Percentiles rank a stretch among this genome's conserved stretches.
phyloP scores from a whole-genome alignment of 2,329 filamentous ascomycete genomes.

The Teratosphaeria nubilosa region DNA sequence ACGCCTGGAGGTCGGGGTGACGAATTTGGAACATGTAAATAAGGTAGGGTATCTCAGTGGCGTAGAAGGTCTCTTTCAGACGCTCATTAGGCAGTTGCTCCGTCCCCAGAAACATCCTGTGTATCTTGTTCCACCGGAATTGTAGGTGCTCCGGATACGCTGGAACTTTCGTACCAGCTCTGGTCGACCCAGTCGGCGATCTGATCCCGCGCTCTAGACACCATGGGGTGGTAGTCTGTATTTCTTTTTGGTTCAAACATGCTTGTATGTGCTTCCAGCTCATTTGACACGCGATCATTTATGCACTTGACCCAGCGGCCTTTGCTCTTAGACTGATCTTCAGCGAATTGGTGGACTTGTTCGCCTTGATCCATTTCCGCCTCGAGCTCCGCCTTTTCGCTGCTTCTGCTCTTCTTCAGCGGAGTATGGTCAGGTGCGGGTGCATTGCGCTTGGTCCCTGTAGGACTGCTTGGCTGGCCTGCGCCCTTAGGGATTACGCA shows the following conservation, averaged over 20 bases:
- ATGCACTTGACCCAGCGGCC: conserved; percentile 58
- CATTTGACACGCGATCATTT: conserved; percentile 71
- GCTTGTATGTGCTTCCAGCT: conserved; percentile 70
- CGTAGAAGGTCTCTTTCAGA: not conserved
- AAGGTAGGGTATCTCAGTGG: not conserved
- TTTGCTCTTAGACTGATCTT: conserved; percentile 24
- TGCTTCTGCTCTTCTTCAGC: conserved; percentile 13
- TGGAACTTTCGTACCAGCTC: conserved; percentile 14
- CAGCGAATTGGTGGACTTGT: conserved; percentile 24
- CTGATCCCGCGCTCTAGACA: conserved; percentile 54
- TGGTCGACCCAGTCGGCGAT: conserved; percentile 51
- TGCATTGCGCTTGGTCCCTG: conserved; percentile 15
- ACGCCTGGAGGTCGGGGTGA: not conserved
- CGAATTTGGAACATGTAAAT: not conserved
- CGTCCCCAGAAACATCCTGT: not conserved
- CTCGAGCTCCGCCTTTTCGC: conserved; percentile 16
- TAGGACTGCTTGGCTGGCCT: conserved; percentile 8
- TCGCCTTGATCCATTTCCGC: conserved; percentile 23
- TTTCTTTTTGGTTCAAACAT: conserved; percentile 67
- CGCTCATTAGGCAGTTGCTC: not conserved
- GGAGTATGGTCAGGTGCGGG: conserved; percentile 7
- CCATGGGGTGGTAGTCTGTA: conserved; percentile 59
- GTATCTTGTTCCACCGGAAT: not conserved
- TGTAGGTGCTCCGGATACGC: not conserved
- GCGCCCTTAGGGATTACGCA: conserved; percentile 62